Evolutionary conservation across 345 rosid species (phyloP).

Genomic region (Tarenaya hassleriana): DNA sequence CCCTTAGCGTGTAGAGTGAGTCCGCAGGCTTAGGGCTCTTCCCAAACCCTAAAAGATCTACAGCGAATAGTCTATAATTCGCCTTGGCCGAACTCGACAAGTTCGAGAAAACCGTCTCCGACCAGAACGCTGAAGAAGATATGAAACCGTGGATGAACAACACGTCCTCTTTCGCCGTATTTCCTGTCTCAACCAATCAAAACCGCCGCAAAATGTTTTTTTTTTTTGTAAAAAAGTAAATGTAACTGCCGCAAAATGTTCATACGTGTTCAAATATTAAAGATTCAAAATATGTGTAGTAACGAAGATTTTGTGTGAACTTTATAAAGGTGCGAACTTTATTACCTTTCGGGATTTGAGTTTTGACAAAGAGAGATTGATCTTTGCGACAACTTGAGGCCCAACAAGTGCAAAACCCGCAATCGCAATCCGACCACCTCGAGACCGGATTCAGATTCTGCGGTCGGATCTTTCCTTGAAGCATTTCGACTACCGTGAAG

Average conservation of each 20-base stretch:
- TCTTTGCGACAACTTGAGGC: slow-evolving; percentile 35
- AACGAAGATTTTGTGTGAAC: no score
- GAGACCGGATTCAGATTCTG: slow-evolving; percentile 28
- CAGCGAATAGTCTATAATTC: slow-evolving; percentile 68
- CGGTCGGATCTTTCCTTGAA: slow-evolving; percentile 30
- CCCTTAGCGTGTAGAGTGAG: slow-evolving; percentile 81
- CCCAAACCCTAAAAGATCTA: slow-evolving; percentile 93
- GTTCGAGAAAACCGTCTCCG: slow-evolving; percentile 87
- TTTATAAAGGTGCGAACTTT: slow-evolving; percentile 5
- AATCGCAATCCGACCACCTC: slow-evolving; percentile 95
- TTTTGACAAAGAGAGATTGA: slow-evolving; percentile 61
- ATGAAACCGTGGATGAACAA: slow-evolving; percentile 97
- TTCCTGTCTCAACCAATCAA: slow-evolving; percentile 9
- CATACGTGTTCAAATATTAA: no score
- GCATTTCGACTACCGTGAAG: slow-evolving; percentile 64
- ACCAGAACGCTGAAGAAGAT: slow-evolving; percentile 95
- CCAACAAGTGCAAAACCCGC: slow-evolving; percentile 73
- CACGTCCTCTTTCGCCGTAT: slow-evolving; percentile 56
- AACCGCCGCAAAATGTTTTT: background rate
- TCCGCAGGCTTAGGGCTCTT: slow-evolving; percentile 93
- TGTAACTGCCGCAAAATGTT: no score
- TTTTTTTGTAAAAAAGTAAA: background rate
- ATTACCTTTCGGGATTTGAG: slow-evolving; percentile 56
- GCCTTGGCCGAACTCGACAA: slow-evolving; percentile 45
- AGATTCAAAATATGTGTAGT: no score